phyloP scores from a whole-genome alignment of 1,139 yeast species.

The Pichia sp. region DNA sequence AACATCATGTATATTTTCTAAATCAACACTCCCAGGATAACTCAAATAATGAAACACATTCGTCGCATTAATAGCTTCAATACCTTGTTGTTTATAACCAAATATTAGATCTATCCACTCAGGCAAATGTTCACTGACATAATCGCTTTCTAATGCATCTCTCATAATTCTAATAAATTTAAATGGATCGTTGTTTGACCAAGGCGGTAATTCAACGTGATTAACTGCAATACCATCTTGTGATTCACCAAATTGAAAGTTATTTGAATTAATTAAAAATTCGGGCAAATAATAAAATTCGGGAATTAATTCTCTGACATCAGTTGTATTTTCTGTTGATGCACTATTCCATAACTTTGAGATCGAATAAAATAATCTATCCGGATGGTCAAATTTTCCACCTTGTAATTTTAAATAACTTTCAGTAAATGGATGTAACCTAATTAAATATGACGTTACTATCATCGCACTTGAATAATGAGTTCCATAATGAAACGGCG shows the following conservation, averaged over 20 bases:
- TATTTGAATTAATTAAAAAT: slow-evolving; percentile 56
- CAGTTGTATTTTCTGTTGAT: slow-evolving; percentile 71
- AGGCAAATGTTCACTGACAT: slow-evolving; percentile 68
- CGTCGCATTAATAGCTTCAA: slow-evolving; percentile 53
- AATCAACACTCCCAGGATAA: slow-evolving; percentile 73
- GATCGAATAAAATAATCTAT: slow-evolving; percentile 66
- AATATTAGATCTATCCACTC: slow-evolving; percentile 80
- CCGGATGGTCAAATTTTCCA: slow-evolving; percentile 84
- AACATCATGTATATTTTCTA: slow-evolving; percentile 66
- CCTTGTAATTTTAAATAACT: slow-evolving; percentile 75
- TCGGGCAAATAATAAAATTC: slow-evolving; percentile 81
- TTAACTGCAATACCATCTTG: slow-evolving; percentile 56
- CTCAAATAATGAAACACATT: slow-evolving; percentile 80
- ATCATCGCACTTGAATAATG: slow-evolving; percentile 93
- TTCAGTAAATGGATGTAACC: slow-evolving; percentile 73
- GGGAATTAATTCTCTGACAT: slow-evolving; percentile 79
- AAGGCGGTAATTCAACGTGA: slow-evolving; percentile 67
- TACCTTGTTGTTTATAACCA: slow-evolving; percentile 73
- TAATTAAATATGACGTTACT: slow-evolving; percentile 68
- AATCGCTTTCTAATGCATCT: slow-evolving; percentile 75
- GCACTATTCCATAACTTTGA: slow-evolving; percentile 76
- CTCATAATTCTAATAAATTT: slow-evolving; percentile 67
- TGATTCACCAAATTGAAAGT: slow-evolving; percentile 59
- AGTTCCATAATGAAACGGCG: slow-evolving; percentile 87
- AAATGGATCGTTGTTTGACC: slow-evolving; percentile 75